phyloP scores from a whole-genome alignment of 371 early-diverging fungal species.

The Apophysomyces trapeziformis region DNA sequence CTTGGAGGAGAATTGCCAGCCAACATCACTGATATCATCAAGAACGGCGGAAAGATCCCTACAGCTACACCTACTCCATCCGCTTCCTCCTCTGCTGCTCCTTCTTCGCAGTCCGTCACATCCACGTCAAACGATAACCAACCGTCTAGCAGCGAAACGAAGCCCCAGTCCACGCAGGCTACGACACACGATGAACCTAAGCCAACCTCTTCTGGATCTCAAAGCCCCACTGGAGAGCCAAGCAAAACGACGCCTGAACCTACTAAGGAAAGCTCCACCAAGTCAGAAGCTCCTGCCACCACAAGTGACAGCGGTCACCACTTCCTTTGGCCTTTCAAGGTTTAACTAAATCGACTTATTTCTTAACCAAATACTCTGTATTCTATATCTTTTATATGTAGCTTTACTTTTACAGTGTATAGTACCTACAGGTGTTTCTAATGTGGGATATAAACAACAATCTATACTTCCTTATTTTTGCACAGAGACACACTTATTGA shows the following conservation, averaged over 20 bases:
- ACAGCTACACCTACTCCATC: constrained; percentile 9
- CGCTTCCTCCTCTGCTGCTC: neutral
- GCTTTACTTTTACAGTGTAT: neutral
- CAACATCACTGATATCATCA: constrained; percentile 8
- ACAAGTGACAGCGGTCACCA: constrained; percentile 5
- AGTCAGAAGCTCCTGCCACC: neutral
- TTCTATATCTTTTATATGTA: neutral
- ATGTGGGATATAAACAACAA: too few species aligned
- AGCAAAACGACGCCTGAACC: constrained; percentile 4
- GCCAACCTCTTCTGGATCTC: constrained; percentile 11
- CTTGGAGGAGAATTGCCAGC: constrained; percentile 5
- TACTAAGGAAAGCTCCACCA: neutral
- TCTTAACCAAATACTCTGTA: neutral
- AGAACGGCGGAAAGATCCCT: neutral
- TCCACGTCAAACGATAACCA: neutral
- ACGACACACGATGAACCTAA: constrained; percentile 9
- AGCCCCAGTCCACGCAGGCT: neutral
- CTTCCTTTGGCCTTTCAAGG: constrained; percentile 16
- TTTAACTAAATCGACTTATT: neutral
- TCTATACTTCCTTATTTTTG: too few species aligned
- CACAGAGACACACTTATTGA: too few species aligned
- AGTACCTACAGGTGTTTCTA: too few species aligned
- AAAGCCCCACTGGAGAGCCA: constrained; percentile 5
- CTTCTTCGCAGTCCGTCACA: constrained; percentile 11
- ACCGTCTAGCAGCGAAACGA: constrained; percentile 5